Base-by-base conservation (phyloP, 805 yeast species). In the Wickerhamomyces canadensis region DNA sequence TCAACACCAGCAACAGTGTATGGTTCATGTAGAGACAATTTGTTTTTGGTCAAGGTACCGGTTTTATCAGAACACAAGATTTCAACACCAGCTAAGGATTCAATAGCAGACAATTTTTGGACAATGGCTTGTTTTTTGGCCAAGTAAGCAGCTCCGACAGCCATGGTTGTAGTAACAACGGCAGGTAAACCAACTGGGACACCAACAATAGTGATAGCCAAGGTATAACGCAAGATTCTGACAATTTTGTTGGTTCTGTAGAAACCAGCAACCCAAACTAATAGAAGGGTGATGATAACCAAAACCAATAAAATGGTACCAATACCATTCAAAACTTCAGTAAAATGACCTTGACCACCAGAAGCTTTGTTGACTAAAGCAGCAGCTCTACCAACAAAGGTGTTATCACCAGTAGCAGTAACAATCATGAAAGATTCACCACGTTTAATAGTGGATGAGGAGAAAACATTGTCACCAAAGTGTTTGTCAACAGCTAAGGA, bases 171-270 rank as follows among this genome's bases (percentile, higher is more conserved):
- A 75, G 96, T 88, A 54, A 87, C 96, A 62, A 88, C 96, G 65
- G 95, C 96, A 67, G 96, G 96, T 65, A 88, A 80, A 84, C 96
- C 96, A 54, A 88, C 96, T 66, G 96, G 96, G 56, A 88, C 96
- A 82, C 96, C 96, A 57, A 88, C 82, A 70, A 88, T 86, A 73
- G 96, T 88, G 67, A 88, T 87, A 55, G 95, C 96, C 64, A 88
- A 73, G 57, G 95, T 83, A 82, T 80, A 84, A 74, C 95, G 78
- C 67, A 88, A 76, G 70, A 88, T 84, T 57, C 80, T 72, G 60
- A 88, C 96, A 64, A 88, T 86, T 64, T 71, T 76, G 64, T 77
- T 79, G 55, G 95, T 76, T 74, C 96, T 80, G 83, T 88, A 88
- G 89, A 88, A 87, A 71, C 85, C 74, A 65, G 96, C 88, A 61